These are phyloP conservation scores for Microbotryum violaceum DNA, from an alignment of 1,284 basidiomycete species.

Conservation along the genomic window DNA sequence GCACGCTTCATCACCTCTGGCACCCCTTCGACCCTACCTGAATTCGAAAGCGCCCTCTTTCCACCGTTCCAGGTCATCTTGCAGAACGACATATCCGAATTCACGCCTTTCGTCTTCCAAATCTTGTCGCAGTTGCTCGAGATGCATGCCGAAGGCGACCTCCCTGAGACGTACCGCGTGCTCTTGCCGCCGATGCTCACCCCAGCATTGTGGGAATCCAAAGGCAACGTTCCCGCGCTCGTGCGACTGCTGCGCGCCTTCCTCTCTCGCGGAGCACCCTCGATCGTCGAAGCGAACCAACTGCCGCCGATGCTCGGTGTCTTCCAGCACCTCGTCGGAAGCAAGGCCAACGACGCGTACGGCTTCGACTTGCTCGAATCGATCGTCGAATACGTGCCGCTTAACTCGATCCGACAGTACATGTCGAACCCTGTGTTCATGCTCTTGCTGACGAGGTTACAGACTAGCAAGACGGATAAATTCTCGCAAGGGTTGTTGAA, in stretches of 20 bases:
- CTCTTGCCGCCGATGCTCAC: constrained; percentile 78
- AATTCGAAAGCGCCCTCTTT: constrained; percentile 69
- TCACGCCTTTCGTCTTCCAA: constrained; percentile 96
- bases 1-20: constrained; percentile 80
- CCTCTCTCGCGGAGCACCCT: constrained; percentile 59
- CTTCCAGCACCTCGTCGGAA: constrained; percentile 76
- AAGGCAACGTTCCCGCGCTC: constrained; percentile 91
- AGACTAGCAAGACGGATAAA: constrained; percentile 80
- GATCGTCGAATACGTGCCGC: constrained; percentile 62
- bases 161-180: constrained; percentile 70
- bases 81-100: constrained; percentile 89
- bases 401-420: constrained; percentile 62
- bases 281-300: constrained; percentile 68
- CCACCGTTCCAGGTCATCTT: constrained; percentile 82
- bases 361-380: constrained; percentile 84
- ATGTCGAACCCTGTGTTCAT: constrained; percentile 65
- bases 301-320: constrained; percentile 76
- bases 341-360: constrained; percentile 79
- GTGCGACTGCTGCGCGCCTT: constrained; percentile 83
- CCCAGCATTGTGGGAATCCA: constrained; percentile 82
- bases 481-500: constrained; percentile 76
- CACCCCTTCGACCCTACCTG: constrained; percentile 56
- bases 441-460: constrained; percentile 74
- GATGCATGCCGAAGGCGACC: constrained; percentile 52
- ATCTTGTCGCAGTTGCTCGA: constrained; percentile 93